Percentiles rank a stretch among this genome's conserved stretches.
phyloP scores from a whole-genome alignment of 768 basidiomycete genomes.

The Fomitopsis serialis region DNA sequence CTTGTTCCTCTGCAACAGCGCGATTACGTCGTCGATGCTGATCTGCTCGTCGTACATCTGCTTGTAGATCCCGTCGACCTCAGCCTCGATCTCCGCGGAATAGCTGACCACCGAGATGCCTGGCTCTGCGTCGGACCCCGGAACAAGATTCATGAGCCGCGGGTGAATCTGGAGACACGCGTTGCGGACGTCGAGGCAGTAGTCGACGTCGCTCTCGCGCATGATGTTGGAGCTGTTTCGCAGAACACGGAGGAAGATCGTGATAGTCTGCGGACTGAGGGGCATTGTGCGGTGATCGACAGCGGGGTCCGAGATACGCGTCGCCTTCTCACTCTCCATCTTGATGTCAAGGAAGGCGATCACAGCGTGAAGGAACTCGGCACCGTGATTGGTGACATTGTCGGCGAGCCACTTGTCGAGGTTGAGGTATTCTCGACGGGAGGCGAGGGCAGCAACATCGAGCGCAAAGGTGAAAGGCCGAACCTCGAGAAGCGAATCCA shows the following conservation, averaged over 20 bases:
- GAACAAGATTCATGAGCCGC: constrained; percentile 89
- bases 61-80: constrained; percentile 94
- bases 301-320: constrained; percentile 71
- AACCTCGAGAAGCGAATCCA: constrained; percentile 88
- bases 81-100: constrained; percentile 81
- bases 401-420: constrained; percentile 96
- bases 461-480: constrained; percentile 86
- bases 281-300: constrained; percentile 80
- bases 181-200: constrained; percentile 88
- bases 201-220: constrained; percentile 73
- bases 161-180: constrained; percentile 93
- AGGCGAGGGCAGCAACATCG: constrained; percentile 91
- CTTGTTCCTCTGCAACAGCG: constrained; percentile 81
- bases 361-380: constrained; percentile 81
- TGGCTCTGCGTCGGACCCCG: constrained; percentile 82
- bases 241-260: constrained; percentile 87
- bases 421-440: constrained; percentile 89
- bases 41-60: constrained; percentile 97
- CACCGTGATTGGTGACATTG: constrained; percentile 76
- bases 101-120: constrained; percentile 89
- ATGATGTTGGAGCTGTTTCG: constrained; percentile 77
- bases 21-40: constrained; percentile 90
- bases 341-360: constrained; percentile 90
- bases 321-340: constrained; percentile 82
- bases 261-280: constrained; percentile 82